Base-by-base conservation (phyloP, 1,284 basidiomycete species). In the Ceratobasidium sp. region DNA sequence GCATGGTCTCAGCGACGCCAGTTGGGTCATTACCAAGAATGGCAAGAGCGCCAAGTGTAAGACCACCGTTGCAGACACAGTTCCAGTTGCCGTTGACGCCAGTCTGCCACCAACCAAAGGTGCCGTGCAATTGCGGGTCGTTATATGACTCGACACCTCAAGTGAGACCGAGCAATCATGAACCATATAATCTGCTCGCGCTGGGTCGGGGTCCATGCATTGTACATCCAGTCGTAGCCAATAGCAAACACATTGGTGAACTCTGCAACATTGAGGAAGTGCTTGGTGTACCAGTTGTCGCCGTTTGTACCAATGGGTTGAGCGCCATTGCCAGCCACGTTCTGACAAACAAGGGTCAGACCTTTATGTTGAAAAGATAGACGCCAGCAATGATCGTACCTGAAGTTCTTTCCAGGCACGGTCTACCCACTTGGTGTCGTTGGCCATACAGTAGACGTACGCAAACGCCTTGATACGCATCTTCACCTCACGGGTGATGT, bases 251-350 rank as follows among this genome's bases (percentile, higher is more conserved):
- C 95, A 42, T 92, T 90, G 35, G 90, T 92, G 82, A 98, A 89
- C 84, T 99, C 98, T 26, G 91, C 97, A 8, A 92, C 87, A 84
- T 99, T 98, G 76, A 99, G 92, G 90, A 99, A 99, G 85, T 99
- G 98, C 2, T 76, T 80, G 2, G 91, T 87, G 85, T 98, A 97
- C 96, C 96, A 98, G 81, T 84, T 89, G 73, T 82, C 81, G 64
- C 84, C 83, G 79, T 88, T 86, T 80, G 90, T 89, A 66, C 93
- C 95, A 83, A 92, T 95, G 13, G 85, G 65, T 17, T 83, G 85
- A 2, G 90, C 85, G 47, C 88, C 86, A 79, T 91, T 90, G n/a
- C 91, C 90, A 69, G 90, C 89, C 39, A 90, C 90, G 81, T 93
- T 92, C 91, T 91, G 42, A 17, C 6, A 74, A 73, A 33, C 17